A percentile compares a stretch with the other conserved stretches of the same genome.
Evolutionary conservation across 108 stramenopile species (phyloP).

Genomic region (Ochromonas danica): DNA sequence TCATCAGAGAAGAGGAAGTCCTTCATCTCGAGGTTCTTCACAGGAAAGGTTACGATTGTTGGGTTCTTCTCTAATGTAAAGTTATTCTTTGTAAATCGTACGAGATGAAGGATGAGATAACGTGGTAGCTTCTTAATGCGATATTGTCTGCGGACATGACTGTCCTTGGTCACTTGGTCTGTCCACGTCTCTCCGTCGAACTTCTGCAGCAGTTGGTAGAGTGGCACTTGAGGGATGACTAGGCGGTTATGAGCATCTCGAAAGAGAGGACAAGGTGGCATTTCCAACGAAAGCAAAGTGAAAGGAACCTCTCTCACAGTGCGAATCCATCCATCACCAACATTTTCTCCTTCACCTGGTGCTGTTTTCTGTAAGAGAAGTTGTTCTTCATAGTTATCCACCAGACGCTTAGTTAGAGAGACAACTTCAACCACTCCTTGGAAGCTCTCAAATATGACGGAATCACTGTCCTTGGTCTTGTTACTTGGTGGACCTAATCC

Average conservation of each 20-base stretch:
- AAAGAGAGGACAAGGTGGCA: conserved; percentile 95
- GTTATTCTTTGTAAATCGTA: conserved; percentile 82
- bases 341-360: conserved; percentile 57
- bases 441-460: conserved; percentile 81
- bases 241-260: conserved; percentile 84
- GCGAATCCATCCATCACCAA: conserved; percentile 52
- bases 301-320: conserved; percentile 57
- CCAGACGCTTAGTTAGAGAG: not conserved
- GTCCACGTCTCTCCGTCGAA: conserved; percentile 84
- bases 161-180: conserved; percentile 50
- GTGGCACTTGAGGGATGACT: conserved; percentile 94
- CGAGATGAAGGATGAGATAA: conserved; percentile 84
- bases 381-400: not conserved
- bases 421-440: not conserved
- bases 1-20: conserved; percentile 51
- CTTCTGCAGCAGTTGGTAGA: conserved; percentile 82
- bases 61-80: conserved; percentile 96
- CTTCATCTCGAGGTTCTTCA: conserved; percentile 88
- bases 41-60: conserved; percentile 94
- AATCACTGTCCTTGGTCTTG: conserved; percentile 45
- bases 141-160: conserved; percentile 70
- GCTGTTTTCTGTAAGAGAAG: conserved; percentile 30
- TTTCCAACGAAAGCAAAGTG: conserved; percentile 88
- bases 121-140: conserved; percentile 72
- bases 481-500: conserved; percentile 38